A percentile compares a stretch with the other conserved stretches of the same genome.
Conservation (phyloP, 2,329 filamentous ascomycete genomes). For the Claviceps sp. region DNA sequence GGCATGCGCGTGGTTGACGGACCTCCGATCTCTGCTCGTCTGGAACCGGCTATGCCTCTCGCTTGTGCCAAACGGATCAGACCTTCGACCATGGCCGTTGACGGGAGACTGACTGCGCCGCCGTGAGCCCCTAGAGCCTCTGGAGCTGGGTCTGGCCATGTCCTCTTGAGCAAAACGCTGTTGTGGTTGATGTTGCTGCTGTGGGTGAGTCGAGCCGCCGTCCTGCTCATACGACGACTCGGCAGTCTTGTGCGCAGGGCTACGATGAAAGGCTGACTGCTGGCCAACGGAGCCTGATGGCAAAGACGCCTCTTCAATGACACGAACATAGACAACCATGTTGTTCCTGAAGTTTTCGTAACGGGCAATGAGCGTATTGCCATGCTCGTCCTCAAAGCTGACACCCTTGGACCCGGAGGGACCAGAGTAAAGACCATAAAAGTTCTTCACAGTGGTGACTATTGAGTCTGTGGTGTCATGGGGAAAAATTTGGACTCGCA, state of each 20-base stretch:
- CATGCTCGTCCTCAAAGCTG: constrained; percentile 84
- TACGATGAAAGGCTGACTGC: constrained; percentile 32
- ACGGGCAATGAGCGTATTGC: constrained; percentile 82
- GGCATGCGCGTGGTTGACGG: constrained; percentile 29
- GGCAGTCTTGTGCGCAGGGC: constrained; percentile 25
- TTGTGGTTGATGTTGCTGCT: constrained; percentile 20
- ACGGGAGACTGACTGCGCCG: constrained; percentile 70
- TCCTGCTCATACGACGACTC: constrained; percentile 43
- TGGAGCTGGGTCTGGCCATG: constrained; percentile 54
- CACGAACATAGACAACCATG: constrained; percentile 87
- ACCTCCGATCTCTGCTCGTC: constrained; percentile 53
- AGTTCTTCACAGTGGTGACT: constrained; percentile 96
- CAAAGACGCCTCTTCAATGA: constrained; percentile 49
- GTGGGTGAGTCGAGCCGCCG: constrained; percentile 24
- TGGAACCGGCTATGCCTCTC: constrained; percentile 56
- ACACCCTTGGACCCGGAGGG: constrained; percentile 60
- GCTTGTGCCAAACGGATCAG: constrained; percentile 52
- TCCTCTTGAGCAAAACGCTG: constrained; percentile 44
- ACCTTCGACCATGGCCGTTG: constrained; percentile 56
- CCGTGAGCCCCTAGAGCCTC: constrained; percentile 56
- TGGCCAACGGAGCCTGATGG: constrained; percentile 35
- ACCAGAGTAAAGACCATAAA: constrained; percentile 86
- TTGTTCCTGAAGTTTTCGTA: constrained; percentile 92
- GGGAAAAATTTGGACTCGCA: constrained; percentile 81
- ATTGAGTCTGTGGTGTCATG: constrained; percentile 97